A percentile compares a stretch with the other conserved stretches of the same genome.
These are phyloP conservation scores for Calonectria pteridis DNA, from an alignment of 2,329 filamentous ascomycete genomes.

Conservation along the genomic window DNA sequence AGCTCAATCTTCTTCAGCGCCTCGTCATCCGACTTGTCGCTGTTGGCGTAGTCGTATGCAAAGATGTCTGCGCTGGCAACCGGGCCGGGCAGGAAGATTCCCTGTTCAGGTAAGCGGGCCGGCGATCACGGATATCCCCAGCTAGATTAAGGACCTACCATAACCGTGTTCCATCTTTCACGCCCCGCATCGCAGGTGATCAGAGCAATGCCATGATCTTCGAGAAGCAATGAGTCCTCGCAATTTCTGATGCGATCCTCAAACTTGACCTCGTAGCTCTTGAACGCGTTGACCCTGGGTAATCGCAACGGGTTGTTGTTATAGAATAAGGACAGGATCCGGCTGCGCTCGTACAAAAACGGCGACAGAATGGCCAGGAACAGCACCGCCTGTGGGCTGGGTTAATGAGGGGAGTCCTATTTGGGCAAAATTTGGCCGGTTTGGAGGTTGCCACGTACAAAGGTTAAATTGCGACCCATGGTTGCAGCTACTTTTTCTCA, in stretches of 20 bases:
- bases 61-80: background rate
- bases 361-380: constrained; percentile 4
- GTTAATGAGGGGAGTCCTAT: background rate
- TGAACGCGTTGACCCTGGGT: background rate
- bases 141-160: background rate
- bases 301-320: background rate
- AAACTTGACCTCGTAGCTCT: constrained; percentile 24
- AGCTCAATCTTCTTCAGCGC: background rate
- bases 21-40: background rate
- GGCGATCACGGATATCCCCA: background rate
- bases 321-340: constrained; percentile 1
- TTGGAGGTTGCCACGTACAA: background rate
- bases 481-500: background rate
- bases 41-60: background rate
- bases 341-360: constrained; percentile 3
- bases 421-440: background rate
- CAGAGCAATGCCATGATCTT: background rate
- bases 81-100: background rate
- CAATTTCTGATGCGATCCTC: background rate
- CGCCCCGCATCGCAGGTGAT: background rate
- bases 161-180: background rate
- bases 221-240: background rate
- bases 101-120: background rate
- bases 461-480: background rate
- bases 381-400: background rate